Evolutionary conservation across 305 asterid species (phyloP), one percentile per base, ranked within the genome.

Genomic region (Coffea humblotiana): DNA sequence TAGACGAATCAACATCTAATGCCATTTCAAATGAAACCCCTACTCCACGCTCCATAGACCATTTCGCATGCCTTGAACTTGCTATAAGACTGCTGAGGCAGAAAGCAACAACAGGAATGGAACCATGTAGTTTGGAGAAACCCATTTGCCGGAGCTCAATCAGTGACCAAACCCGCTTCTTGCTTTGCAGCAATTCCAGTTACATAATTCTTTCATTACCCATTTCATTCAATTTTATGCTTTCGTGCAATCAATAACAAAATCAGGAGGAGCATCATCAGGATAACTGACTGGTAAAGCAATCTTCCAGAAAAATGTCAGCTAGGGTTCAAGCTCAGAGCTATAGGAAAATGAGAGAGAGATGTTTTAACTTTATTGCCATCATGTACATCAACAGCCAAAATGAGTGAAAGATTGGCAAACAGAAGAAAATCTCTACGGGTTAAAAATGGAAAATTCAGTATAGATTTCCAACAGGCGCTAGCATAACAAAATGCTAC

Each of bases 351-450:
- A 70, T 29, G 5, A 25, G 32, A 23, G 74, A 74, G 23, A 35
- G 32, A 32, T 32, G 54, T 52, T 45, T 64, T 48, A 71, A 72
- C 81, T 71, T 77, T 64, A 64, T 81, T 76, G 51, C 78, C 37
- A 32, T 49, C 69, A 71, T 77, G 84, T 63, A 71, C 75, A 75
- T 52, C 40, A 25, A 54, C 75, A 75, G 10, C 63, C 29, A 54
- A 19, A 51, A 35, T 7, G 37, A 51, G 13, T 3, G 5, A 8
- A 25, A 19, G 25, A 1, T 29, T 13, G 9, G 10, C 76, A 54
- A 49, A 71, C 52, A 78, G 18, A 10, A 71, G 37, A 77, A 21
- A 40, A 67, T 4, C 12, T 72, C 21, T 27, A 21, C 10, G 13
- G 52, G 43, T 3, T 32, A 49, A 32, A 52, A 23, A n/a, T 14